Evolutionary conservation across 208 protist species (phyloP), one percentile per base, ranked within the genome.

Genomic region (Strigomonas galati): DNA sequence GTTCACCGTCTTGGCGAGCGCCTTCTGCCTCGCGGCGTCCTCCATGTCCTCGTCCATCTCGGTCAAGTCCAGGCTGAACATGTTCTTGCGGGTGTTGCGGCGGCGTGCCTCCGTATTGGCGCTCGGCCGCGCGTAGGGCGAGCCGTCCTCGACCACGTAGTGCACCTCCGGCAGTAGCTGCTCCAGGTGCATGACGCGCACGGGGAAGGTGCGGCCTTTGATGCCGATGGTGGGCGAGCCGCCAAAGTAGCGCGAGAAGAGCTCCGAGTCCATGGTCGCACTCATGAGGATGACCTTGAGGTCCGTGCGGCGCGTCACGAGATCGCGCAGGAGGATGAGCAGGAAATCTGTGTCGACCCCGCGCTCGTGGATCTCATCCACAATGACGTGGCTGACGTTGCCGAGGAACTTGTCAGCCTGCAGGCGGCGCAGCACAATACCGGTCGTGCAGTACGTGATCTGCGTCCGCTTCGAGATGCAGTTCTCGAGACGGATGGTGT

Each of bases 281-380:
- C 87, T 96, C 94, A 98, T 98, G 37, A 98, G 73, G 49, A 98
- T 82, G 2, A 98, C 79, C 69, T 95, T 97, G 19, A 98, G 63
- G 61, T 87, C 83, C 0, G 23, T 74, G 52, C 84, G 82, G 5
- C 79, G 71, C 7, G 74, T 68, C 59, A 98, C 72, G 24, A 98
- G 71, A 46, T 98, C 91, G 23, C 84, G 81, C 40, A 98, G 72
- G 6, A 98, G 76, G 40, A 97, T 94, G 17, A 98, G 82, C 28
- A 98, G 74, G 67, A 98, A 97, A 84, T 98, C 97, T 17, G 84
- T 97, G 69, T 98, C 89, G 5, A 99, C 93, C 17, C 98, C 99
- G 44, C 97, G 86, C 81, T 98, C 97, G 76, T 98, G 97, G 48
- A 98, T 96, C 62, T 98, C 97, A 74, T 98, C 97, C 48, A 98